Conservation (phyloP, 106 monocot species). For the Agapanthus africanus region DNA sequence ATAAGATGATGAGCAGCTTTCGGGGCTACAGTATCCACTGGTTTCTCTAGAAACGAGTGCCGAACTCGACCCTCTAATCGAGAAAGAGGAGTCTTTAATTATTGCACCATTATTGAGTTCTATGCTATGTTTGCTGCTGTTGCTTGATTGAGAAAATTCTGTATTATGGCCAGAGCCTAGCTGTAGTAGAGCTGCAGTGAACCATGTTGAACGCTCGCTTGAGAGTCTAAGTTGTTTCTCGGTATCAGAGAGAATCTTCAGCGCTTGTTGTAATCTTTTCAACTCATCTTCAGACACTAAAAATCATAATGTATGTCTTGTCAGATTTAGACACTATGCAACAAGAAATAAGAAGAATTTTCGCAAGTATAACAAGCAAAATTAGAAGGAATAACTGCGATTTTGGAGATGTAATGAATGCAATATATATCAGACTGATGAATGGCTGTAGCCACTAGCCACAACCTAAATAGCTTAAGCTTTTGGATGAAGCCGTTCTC, state of each 20-base stretch:
- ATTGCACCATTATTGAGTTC: slow-evolving; percentile 3
- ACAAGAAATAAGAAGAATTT: not conserved
- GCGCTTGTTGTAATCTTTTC: slow-evolving; percentile 71
- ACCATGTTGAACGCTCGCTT: slow-evolving; percentile 82
- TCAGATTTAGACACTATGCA: too few relatives aligned
- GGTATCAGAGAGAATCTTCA: slow-evolving; percentile 85
- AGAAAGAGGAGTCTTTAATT: slow-evolving; percentile 11
- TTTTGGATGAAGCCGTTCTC: too few relatives aligned
- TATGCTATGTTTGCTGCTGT: slow-evolving; percentile 26
- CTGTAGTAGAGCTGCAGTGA: slow-evolving; percentile 79
- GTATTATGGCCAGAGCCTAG: slow-evolving; percentile 48
- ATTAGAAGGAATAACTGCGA: too few relatives aligned
- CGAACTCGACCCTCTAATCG: slow-evolving; percentile 14
- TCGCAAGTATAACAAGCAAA: too few relatives aligned
- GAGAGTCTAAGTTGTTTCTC: slow-evolving; percentile 78
- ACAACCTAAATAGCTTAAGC: too few relatives aligned
- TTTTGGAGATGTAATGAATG: too few relatives aligned
- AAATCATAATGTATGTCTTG: too few relatives aligned
- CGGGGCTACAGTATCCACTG: slow-evolving; percentile 23
- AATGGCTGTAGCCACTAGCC: too few relatives aligned
- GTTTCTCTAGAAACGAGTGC: slow-evolving; percentile 10
- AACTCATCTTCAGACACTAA: slow-evolving; percentile 70
- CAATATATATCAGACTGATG: too few relatives aligned
- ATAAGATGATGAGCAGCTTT: slow-evolving; percentile 16
- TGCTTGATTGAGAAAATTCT: slow-evolving; percentile 35